Conservation (phyloP, 345 rosid species). For the Hypericum perforatum region DNA sequence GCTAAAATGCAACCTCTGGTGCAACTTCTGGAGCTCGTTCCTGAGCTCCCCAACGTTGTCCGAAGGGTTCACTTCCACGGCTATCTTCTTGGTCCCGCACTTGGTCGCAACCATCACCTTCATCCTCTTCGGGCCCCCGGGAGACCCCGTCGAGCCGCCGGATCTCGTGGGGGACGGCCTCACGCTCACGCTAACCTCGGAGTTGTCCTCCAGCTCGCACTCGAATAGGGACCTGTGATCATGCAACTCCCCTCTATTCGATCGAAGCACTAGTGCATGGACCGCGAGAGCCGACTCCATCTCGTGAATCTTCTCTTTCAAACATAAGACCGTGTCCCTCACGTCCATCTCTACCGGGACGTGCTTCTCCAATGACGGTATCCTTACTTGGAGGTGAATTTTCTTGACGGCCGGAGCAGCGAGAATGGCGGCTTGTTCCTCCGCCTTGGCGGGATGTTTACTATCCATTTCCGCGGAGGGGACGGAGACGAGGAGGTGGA, state of each 20-base stretch:
- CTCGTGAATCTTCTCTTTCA: conserved; percentile 38
- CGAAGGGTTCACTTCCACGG: conserved; percentile 47
- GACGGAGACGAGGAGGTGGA: conserved; percentile 40
- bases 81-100: conserved; percentile 50
- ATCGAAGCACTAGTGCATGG: conserved; percentile 21
- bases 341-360: conserved; percentile 19
- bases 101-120: conserved; percentile 49
- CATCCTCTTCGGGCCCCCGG: conserved; percentile 32
- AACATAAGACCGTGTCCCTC: conserved; percentile 20
- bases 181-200: conserved; percentile 22
- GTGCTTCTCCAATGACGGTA: conserved; percentile 20
- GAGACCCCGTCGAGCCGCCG: conserved; percentile 6
- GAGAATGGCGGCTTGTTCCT: conserved; percentile 5
- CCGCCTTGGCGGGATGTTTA: conserved; percentile 17
- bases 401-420: conserved; percentile 15
- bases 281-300: conserved; percentile 23
- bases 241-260: conserved; percentile 12
- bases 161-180: conserved; percentile 24
- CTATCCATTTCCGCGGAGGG: neutral
- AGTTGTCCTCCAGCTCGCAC: conserved; percentile 24
- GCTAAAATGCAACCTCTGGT: conserved; percentile 35
- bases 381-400: conserved; percentile 27
- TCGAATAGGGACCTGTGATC: too few species aligned
- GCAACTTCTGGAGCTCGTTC: conserved; percentile 54
- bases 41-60: conserved; percentile 66